Evolutionary conservation across 2,329 filamentous ascomycete species (phyloP).

Genomic region (Ophiostoma himal-ulmi): DNA sequence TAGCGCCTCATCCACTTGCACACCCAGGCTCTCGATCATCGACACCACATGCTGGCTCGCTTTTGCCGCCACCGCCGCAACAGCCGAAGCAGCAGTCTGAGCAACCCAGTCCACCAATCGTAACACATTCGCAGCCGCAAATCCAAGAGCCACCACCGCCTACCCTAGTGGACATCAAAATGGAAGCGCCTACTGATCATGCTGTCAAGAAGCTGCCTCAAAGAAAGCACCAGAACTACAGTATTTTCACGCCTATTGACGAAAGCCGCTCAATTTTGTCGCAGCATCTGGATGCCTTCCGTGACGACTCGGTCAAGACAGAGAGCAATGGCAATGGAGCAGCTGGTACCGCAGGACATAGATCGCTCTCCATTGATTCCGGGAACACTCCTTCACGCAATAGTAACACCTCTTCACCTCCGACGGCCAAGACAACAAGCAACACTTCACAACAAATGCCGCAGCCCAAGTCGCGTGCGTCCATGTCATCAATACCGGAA

Average conservation of each 20-base stretch:
- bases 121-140: constrained; percentile 19
- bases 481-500: constrained; percentile 60
- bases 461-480: constrained; percentile 42
- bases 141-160: constrained; percentile 47
- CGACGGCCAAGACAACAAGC: constrained; percentile 37
- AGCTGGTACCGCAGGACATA: neutral
- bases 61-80: constrained; percentile 42
- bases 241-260: constrained; percentile 96
- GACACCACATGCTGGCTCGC: constrained; percentile 38
- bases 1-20: constrained; percentile 31
- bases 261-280: constrained; percentile 83
- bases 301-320: constrained; percentile 46
- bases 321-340: constrained; percentile 11
- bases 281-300: constrained; percentile 69
- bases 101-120: constrained; percentile 6
- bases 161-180: constrained; percentile 37
- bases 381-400: constrained; percentile 24
- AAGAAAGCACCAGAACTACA: constrained; percentile 77
- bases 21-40: constrained; percentile 49
- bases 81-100: constrained; percentile 33
- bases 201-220: constrained; percentile 59
- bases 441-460: constrained; percentile 39
- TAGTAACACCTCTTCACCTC: constrained; percentile 46
- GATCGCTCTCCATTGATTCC: constrained; percentile 62
- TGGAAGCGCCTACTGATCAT: constrained; percentile 27